Conservation (phyloP, 116 monocot genomes). For the Zostera marina region DNA sequence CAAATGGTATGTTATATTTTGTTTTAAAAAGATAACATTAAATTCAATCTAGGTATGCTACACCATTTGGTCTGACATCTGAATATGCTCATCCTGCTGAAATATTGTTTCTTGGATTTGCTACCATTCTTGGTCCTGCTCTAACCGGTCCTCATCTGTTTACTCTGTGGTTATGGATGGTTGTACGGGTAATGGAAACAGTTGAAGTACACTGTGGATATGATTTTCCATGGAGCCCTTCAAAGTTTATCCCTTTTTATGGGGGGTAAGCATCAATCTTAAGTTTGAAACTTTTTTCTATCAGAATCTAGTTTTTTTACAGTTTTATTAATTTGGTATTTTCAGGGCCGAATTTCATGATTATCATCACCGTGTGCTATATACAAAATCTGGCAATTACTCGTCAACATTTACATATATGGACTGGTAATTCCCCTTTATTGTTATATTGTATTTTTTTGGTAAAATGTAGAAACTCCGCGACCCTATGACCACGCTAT, state of each 20-base stretch:
- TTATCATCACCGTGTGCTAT: slow-evolving; percentile 85
- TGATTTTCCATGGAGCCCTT: slow-evolving; percentile 96
- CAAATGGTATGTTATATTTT: neutral
- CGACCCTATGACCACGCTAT: no score
- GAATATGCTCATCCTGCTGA: slow-evolving; percentile 96
- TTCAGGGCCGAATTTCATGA: slow-evolving; percentile 13
- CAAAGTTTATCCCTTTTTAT: slow-evolving; percentile 82
- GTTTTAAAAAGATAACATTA: neutral
- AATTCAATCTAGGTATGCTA: slow-evolving; percentile 37
- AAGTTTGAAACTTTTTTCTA: neutral
- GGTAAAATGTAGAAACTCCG: no score
- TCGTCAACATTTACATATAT: slow-evolving; percentile 87
- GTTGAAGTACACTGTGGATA: slow-evolving; percentile 88
- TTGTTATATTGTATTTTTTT: neutral
- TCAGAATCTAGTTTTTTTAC: no score
- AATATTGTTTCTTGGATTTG: slow-evolving; percentile 87
- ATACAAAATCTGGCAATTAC: slow-evolving; percentile 90
- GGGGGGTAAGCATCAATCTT: slow-evolving; percentile 46
- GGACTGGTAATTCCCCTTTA: slow-evolving; percentile 52
- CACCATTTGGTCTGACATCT: slow-evolving; percentile 76
- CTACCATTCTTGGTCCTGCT: slow-evolving; percentile 74
- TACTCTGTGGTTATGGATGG: slow-evolving; percentile 91
- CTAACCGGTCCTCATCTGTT: slow-evolving; percentile 86
- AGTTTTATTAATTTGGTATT: neutral
- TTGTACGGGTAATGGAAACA: slow-evolving; percentile 77